Percentiles rank a stretch among this genome's conserved stretches.
Evolutionary conservation across 768 basidiomycete species (phyloP).

Genomic region (Leucogyrophana mollusca): DNA sequence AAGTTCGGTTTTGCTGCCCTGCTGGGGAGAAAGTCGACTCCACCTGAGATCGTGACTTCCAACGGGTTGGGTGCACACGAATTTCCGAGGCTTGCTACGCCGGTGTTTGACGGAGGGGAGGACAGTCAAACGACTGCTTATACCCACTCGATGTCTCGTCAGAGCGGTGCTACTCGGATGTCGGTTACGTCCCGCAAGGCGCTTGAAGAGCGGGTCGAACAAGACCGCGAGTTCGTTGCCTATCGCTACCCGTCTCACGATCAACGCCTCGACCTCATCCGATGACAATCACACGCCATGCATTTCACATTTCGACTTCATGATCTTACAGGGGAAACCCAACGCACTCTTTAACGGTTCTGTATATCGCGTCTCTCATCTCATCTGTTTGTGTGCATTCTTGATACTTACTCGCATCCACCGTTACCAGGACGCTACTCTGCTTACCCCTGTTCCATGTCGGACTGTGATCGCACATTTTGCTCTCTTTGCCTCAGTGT

Average conservation of each 20-base stretch:
- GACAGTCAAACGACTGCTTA: slow-evolving; percentile 45
- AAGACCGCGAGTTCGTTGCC: slow-evolving; percentile 81
- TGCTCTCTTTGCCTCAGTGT: slow-evolving; percentile 12
- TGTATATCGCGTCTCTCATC: slow-evolving; percentile 14
- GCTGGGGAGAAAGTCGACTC: slow-evolving; percentile 53
- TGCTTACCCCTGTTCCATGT: slow-evolving; percentile 15
- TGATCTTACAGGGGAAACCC: background rate
- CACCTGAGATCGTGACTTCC: slow-evolving; percentile 13
- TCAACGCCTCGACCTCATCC: slow-evolving; percentile 63
- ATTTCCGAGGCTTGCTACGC: slow-evolving; percentile 47
- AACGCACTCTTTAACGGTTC: slow-evolving; percentile 9
- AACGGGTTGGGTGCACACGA: slow-evolving; percentile 41
- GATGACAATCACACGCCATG: slow-evolving; percentile 25
- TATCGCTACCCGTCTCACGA: slow-evolving; percentile 85
- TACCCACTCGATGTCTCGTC: slow-evolving; percentile 48
- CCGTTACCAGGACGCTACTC: slow-evolving; percentile 17
- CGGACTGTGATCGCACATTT: slow-evolving; percentile 27
- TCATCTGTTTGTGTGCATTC: slow-evolving; percentile 18
- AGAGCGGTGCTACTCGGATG: slow-evolving; percentile 54
- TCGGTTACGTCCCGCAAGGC: slow-evolving; percentile 69
- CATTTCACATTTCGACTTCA: slow-evolving; percentile 2
- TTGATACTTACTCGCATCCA: slow-evolving; percentile 10
- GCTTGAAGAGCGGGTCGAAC: slow-evolving; percentile 79
- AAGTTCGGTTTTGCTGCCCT: slow-evolving; percentile 68
- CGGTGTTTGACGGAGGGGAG: slow-evolving; percentile 48